phyloP scores from a whole-genome alignment of 1,139 yeast species.

The Lodderomyces metapsilosis region DNA sequence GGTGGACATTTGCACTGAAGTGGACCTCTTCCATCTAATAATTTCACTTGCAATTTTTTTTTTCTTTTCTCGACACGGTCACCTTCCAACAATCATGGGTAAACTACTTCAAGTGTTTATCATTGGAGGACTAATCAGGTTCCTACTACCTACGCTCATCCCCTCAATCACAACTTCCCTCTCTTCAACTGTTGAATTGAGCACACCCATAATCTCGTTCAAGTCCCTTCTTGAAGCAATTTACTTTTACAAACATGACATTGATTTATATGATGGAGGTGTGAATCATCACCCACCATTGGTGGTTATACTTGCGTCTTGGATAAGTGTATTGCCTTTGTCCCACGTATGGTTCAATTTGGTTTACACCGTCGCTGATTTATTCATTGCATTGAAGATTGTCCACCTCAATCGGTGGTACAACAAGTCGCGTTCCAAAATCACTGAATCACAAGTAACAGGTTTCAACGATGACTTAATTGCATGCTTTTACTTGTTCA shows the following conservation, averaged over 20 bases:
- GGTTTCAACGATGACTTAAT: conserved; percentile 45
- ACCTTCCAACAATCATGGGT: conserved; percentile 16
- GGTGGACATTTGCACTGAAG: conserved; percentile 11
- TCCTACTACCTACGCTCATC: conserved; percentile 31
- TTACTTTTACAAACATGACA: conserved; percentile 57
- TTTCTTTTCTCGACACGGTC: not conserved
- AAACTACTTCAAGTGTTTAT: conserved; percentile 24
- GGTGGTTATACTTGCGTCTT: conserved; percentile 49
- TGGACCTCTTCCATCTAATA: not conserved
- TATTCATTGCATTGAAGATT: conserved; percentile 40
- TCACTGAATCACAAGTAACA: conserved; percentile 15
- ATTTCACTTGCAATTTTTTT: not conserved
- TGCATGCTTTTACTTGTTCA: conserved; percentile 67
- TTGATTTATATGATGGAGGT: conserved; percentile 80
- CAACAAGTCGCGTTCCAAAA: conserved; percentile 26
- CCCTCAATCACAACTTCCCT: conserved; percentile 31
- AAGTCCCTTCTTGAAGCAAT: conserved; percentile 75
- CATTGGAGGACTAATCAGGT: conserved; percentile 32
- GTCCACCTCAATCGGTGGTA: conserved; percentile 42
- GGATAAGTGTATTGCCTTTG: conserved; percentile 31
- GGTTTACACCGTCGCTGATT: conserved; percentile 42
- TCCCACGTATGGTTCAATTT: conserved; percentile 24
- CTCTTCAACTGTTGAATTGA: conserved; percentile 57
- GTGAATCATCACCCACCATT: conserved; percentile 85
- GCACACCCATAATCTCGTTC: conserved; percentile 77